Evolutionary conservation across 2,329 filamentous ascomycete genomes (phyloP).

Genomic region (Venturia asperata): DNA sequence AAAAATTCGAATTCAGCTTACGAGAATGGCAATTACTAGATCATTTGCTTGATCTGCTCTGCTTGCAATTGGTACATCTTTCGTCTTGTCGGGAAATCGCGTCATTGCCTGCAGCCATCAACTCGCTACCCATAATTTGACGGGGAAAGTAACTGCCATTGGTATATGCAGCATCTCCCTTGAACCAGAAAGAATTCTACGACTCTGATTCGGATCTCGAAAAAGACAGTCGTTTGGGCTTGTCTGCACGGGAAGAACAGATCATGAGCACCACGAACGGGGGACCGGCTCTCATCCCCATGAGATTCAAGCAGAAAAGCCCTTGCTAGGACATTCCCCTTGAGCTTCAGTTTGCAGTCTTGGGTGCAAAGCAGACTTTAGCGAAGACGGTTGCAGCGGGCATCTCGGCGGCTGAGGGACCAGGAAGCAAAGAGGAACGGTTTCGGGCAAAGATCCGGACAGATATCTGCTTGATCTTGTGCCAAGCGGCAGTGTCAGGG

Average conservation of each 20-base stretch:
- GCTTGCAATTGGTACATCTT: background rate
- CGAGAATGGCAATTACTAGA: background rate
- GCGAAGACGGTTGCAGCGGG: slow-evolving; percentile 6
- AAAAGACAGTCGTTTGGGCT: slow-evolving; percentile 10
- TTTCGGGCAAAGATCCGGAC: slow-evolving; percentile 15
- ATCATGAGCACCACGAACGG: slow-evolving; percentile 13
- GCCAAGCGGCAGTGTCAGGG: background rate
- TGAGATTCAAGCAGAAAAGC: slow-evolving; percentile 11
- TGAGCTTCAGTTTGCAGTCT: background rate
- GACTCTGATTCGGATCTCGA: background rate
- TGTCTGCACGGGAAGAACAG: background rate
- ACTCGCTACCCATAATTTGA: background rate
- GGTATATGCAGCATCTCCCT: slow-evolving; percentile 1
- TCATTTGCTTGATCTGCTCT: background rate
- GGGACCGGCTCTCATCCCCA: slow-evolving; percentile 16
- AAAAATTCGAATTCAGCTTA: background rate
- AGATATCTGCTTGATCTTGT: slow-evolving; percentile 11
- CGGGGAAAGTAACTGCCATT: slow-evolving; percentile 13
- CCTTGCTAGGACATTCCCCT: background rate
- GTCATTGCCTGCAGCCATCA: background rate
- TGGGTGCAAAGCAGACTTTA: background rate
- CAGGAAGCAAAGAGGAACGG: background rate
- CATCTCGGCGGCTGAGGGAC: background rate
- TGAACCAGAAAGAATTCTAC: slow-evolving; percentile 4
- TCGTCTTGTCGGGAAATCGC: background rate